phyloP scores from a whole-genome alignment of 169 alveolate genomes.

The Eimeria nieschulzi region DNA sequence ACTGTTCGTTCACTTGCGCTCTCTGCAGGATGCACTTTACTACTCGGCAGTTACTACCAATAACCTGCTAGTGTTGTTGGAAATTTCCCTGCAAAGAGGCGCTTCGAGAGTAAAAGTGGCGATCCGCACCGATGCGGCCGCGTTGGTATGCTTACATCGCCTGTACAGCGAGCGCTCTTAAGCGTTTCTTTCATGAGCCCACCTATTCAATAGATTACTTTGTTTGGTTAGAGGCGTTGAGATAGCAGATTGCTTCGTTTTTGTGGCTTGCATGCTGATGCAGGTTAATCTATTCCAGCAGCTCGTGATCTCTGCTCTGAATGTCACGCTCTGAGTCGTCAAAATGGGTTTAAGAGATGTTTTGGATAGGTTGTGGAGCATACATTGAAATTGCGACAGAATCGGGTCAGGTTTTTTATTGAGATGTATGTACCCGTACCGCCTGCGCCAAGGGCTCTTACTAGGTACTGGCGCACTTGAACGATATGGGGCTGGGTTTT shows the following conservation, averaged over 20 bases:
- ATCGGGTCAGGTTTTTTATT: no score
- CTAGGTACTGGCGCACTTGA: no score
- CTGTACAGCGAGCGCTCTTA: no score
- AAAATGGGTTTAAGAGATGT: no score
- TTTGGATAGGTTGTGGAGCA: no score
- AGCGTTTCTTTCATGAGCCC: neutral
- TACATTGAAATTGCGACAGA: no score
- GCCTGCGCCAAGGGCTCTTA: no score
- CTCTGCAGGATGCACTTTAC: constrained; percentile 77
- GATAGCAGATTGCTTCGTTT: neutral
- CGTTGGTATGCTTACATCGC: constrained; percentile 75
- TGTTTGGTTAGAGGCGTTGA: no score
- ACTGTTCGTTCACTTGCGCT: neutral
- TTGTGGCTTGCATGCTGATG: neutral
- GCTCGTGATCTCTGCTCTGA: neutral
- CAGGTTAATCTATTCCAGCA: constrained; percentile 1
- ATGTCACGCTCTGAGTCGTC: neutral
- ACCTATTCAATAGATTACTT: neutral
- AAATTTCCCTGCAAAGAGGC: constrained; percentile 77
- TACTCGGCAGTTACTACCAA: constrained; percentile 79
- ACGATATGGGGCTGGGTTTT: no score
- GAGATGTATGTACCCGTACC: no score
- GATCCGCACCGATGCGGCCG: constrained; percentile 79
- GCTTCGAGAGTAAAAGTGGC: constrained; percentile 73
- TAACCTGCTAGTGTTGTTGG: constrained; percentile 78